Conservation (phyloP, 2,329 filamentous ascomycete genomes). For the Raffaelea ambrosiae region DNA sequence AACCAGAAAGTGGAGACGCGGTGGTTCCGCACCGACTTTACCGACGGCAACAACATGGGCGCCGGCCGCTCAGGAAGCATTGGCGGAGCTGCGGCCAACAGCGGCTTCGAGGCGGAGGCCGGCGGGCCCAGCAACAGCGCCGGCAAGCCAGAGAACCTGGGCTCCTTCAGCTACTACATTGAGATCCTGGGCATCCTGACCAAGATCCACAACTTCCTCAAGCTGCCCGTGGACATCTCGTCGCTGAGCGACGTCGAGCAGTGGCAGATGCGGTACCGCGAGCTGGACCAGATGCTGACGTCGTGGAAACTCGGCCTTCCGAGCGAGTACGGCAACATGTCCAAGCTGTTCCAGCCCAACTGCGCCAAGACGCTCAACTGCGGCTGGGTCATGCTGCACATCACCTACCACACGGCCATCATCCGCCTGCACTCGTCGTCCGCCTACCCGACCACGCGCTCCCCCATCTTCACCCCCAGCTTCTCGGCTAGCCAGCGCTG, state of each 20-base stretch:
- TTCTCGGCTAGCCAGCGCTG: conserved; percentile 80
- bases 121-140: background rate
- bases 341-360: conserved; percentile 63
- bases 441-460: conserved; percentile 82
- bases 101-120: conserved; percentile 5
- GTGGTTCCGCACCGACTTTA: conserved; percentile 56
- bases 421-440: conserved; percentile 88
- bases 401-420: conserved; percentile 81
- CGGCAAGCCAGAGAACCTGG: conserved; percentile 67
- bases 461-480: conserved; percentile 80
- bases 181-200: conserved; percentile 83
- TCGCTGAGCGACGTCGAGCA: conserved; percentile 76
- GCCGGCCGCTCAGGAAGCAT: too few species aligned
- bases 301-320: conserved; percentile 80
- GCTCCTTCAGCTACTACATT: conserved; percentile 82
- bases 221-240: conserved; percentile 81
- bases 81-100: background rate
- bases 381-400: conserved; percentile 85
- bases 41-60: background rate
- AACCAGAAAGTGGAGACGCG: conserved; percentile 78
- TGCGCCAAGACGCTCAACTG: conserved; percentile 65
- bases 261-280: conserved; percentile 82
- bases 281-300: conserved; percentile 71
- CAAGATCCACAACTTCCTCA: conserved; percentile 80
- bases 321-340: conserved; percentile 75